Evolutionary conservation across 2,329 filamentous ascomycete species (phyloP).

Genomic region (Colletotrichum truncatum): DNA sequence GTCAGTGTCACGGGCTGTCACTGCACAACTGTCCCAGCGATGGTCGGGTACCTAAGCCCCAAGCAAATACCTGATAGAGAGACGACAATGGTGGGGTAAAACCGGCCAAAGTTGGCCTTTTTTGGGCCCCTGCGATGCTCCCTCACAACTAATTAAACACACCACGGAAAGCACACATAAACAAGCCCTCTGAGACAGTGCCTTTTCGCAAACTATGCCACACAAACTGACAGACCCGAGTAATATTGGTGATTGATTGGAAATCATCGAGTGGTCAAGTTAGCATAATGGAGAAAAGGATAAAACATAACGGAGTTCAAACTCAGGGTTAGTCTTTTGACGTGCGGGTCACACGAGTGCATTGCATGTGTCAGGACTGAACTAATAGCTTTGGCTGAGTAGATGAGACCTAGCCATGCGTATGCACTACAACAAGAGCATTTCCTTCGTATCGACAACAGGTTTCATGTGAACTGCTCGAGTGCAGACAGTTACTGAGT

Average conservation of each 20-base stretch:
- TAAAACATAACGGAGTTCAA: too few relatives aligned
- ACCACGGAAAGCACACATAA: neutral
- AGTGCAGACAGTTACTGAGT: too few relatives aligned
- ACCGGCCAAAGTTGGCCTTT: neutral
- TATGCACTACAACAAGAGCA: neutral
- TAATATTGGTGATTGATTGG: too few relatives aligned
- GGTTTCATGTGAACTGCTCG: neutral
- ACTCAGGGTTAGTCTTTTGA: neutral
- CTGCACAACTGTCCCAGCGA: neutral
- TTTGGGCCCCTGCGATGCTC: constrained; percentile 13
- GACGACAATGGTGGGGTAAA: constrained; percentile 29
- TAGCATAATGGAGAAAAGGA: too few relatives aligned
- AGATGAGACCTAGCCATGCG: neutral
- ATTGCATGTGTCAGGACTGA: constrained; percentile 5
- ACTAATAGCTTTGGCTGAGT: neutral
- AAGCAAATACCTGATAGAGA: constrained; percentile 3
- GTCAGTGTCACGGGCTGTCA: constrained; percentile 11
- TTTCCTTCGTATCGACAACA: neutral
- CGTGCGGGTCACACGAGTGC: neutral
- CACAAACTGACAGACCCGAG: neutral
- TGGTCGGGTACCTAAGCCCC: constrained; percentile 1
- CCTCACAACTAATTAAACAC: neutral
- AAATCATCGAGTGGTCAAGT: too few relatives aligned
- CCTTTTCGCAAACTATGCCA: neutral
- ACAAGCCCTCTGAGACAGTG: neutral